A percentile compares a stretch with the other conserved stretches of the same genome.
Evolutionary conservation across 2,329 filamentous ascomycete genomes (phyloP).

Genomic region (Chrysoporthe puriensis): DNA sequence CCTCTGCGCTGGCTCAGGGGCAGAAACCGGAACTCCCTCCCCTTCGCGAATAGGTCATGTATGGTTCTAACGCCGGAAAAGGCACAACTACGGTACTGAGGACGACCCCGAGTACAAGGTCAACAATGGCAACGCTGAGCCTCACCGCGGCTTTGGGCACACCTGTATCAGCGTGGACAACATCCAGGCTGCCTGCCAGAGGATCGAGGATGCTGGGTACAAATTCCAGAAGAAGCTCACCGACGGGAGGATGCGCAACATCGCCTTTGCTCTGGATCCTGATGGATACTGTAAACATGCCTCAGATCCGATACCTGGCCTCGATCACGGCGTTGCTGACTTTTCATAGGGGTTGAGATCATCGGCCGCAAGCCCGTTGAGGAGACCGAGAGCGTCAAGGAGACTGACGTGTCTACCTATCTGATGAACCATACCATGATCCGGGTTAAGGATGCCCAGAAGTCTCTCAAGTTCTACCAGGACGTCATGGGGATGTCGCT

Average conservation of each 20-base stretch:
- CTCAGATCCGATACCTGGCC: no score
- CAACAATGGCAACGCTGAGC: constrained; percentile 90
- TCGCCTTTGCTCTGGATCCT: constrained; percentile 89
- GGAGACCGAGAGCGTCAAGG: constrained; percentile 70
- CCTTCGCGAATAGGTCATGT: background rate
- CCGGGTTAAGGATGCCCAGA: constrained; percentile 80
- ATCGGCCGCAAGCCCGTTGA: constrained; percentile 74
- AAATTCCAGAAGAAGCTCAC: constrained; percentile 92
- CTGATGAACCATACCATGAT: constrained; percentile 93
- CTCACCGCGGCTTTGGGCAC: constrained; percentile 82
- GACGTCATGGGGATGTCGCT: constrained; percentile 89
- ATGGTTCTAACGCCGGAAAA: background rate
- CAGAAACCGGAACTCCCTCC: background rate
- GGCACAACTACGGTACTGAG: constrained; percentile 85
- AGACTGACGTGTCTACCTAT: constrained; percentile 77
- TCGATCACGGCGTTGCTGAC: background rate
- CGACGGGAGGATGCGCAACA: constrained; percentile 84
- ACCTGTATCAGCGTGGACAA: constrained; percentile 82
- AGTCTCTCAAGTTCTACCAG: constrained; percentile 78
- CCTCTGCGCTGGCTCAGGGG: background rate
- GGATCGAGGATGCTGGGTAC: constrained; percentile 88
- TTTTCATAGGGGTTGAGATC: constrained; percentile 66
- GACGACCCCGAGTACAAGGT: constrained; percentile 78
- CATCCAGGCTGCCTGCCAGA: constrained; percentile 86
- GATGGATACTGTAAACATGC: constrained; percentile 69